Percentiles rank a stretch among this genome's conserved stretches.
These are phyloP conservation scores for Neoboletus brunneissimus DNA, from an alignment of 768 basidiomycete species.

Conservation along the genomic window DNA sequence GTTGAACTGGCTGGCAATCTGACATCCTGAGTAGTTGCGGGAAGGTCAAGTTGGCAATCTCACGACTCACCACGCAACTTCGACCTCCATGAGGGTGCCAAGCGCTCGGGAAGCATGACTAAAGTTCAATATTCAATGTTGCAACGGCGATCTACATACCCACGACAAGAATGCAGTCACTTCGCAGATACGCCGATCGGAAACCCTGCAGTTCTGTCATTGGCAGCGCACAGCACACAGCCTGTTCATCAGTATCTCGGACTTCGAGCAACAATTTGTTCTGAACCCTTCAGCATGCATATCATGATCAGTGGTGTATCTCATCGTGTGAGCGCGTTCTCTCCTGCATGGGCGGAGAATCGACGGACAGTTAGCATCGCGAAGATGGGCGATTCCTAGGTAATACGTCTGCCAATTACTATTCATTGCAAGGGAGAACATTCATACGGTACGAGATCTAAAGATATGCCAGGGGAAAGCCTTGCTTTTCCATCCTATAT, in stretches of 20 bases:
- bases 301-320: neutral
- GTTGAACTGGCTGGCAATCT: neutral
- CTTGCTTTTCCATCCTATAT: slow-evolving; percentile 2
- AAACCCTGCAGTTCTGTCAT: slow-evolving; percentile 1
- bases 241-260: neutral
- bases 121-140: neutral
- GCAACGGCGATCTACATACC: slow-evolving; percentile 17
- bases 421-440: slow-evolving; percentile 8
- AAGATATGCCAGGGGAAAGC: neutral
- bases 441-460: slow-evolving; percentile 14
- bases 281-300: neutral
- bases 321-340: neutral
- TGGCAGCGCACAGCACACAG: neutral
- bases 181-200: slow-evolving; percentile 11
- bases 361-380: slow-evolving; percentile 10
- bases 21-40: neutral
- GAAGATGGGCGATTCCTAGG: slow-evolving; percentile 13
- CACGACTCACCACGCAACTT: neutral
- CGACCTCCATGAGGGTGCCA: neutral
- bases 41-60: slow-evolving; percentile 8
- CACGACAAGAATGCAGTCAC: slow-evolving; percentile 7
- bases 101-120: neutral
- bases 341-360: slow-evolving; percentile 22
- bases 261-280: neutral
- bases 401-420: slow-evolving; percentile 14